phyloP scores from a whole-genome alignment of 106 monocot species.

The Alisma plantagoaquatica region DNA sequence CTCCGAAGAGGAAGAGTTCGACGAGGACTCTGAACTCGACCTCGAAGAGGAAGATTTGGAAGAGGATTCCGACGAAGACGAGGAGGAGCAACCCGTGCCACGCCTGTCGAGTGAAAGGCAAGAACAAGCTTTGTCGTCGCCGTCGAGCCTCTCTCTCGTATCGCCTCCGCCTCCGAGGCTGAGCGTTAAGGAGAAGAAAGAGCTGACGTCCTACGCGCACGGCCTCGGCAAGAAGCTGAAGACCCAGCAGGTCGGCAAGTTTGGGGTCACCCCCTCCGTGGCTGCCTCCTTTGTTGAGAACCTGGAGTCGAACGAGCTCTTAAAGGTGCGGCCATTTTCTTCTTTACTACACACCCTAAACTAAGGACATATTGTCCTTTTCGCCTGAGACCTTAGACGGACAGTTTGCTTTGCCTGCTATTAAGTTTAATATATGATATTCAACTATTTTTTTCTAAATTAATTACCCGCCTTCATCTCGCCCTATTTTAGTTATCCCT shows the following conservation, averaged over 20 bases:
- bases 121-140: too few relatives aligned
- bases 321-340: conserved; percentile 67
- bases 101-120: too few relatives aligned
- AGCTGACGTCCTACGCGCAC: conserved; percentile 86
- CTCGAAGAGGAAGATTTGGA: conserved; percentile 4
- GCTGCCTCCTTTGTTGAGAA: conserved; percentile 63
- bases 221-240: conserved; percentile 92
- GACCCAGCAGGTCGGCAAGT: conserved; percentile 86
- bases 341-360: too few relatives aligned
- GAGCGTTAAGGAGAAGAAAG: conserved; percentile 89
- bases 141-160: conserved; percentile 18
- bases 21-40: neutral
- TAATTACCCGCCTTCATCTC: too few relatives aligned
- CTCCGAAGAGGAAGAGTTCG: neutral
- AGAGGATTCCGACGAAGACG: neutral
- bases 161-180: conserved; percentile 41
- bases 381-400: too few relatives aligned
- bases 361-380: too few relatives aligned
- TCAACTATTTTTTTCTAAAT: too few relatives aligned
- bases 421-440: too few relatives aligned
- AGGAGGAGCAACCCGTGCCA: neutral
- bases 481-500: too few relatives aligned
- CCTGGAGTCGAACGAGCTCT: conserved; percentile 92
- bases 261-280: conserved; percentile 70
- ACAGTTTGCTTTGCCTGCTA: too few relatives aligned